Evolutionary conservation across 345 rosid genomes (phyloP), one percentile per base, ranked within the genome.

Genomic region (Firmiana major): DNA sequence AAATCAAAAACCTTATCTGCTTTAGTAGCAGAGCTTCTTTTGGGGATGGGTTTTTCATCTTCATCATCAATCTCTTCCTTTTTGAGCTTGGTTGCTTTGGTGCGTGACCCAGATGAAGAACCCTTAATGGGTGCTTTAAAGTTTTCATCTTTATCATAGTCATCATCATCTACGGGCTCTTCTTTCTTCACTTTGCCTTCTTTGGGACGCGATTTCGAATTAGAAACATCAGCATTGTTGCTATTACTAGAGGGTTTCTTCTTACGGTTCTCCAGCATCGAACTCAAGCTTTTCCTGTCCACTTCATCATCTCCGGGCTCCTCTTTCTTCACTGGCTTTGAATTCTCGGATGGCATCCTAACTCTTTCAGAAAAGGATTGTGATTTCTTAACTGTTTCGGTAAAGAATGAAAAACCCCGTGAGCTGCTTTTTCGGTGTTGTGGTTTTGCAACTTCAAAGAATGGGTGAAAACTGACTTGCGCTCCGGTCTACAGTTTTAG

Each of bases 271-370:
- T 71, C 81, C 49, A 73, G 49, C 54, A 92, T 68, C 31, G 92
- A 88, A 55, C 86, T 83, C 88, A 92, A 75, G 79, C 89, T 83
- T 88, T 76, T 86, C 3, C 79, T 78, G 63, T 84, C 90, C 60
- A 65, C 75, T 24, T 71, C 83, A 17, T 84, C 88, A 7, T 78
- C 90, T 21, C 26, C 79, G 76, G 24, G 79, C 40, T 71, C 80
- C 71, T 75, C 83, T 55, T 76, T 86, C 77, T 84, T 84, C 83
- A 78, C 43, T 45, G 86, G 42, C 75, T 84, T 87, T 8, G 87
- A 74, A 65, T 90, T 93, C 77, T 87, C 91, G 1, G 90, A 85
- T 34, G 92, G 84, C 98, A 92, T 94, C 72, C 75, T 83, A 6
- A 10, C 46, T 10, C 51, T 45, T 58, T 48, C 1, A 21, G 2